A percentile compares a stretch with the other conserved stretches of the same genome.
Conservation (phyloP, 1,139 yeast genomes). For the Candida sp. region DNA sequence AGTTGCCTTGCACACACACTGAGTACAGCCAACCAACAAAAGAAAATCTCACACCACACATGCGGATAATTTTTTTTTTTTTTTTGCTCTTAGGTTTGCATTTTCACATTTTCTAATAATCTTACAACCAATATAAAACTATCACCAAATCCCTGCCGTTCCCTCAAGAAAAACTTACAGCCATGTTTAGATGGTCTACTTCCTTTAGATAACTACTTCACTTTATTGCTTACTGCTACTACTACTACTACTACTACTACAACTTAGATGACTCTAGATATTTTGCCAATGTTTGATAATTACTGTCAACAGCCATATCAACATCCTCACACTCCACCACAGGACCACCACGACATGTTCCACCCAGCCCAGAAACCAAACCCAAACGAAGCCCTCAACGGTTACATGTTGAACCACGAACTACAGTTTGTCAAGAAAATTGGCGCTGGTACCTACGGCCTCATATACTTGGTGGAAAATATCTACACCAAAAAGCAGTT, state of each 20-base stretch:
- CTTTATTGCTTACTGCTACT: background rate
- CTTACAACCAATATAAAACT: constrained; percentile 4
- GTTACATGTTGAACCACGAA: constrained; percentile 22
- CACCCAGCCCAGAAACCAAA: constrained; percentile 11
- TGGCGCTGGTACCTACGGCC: constrained; percentile 93
- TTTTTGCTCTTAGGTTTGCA: background rate
- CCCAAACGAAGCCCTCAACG: constrained; percentile 24
- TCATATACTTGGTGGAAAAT: constrained; percentile 76
- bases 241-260: constrained; percentile 2
- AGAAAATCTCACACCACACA: constrained; percentile 1
- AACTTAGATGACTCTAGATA: constrained; percentile 20
- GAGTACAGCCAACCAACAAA: background rate
- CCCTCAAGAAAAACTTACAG: background rate
- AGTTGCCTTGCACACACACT: background rate
- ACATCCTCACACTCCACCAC: constrained; percentile 1
- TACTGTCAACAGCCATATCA: constrained; percentile 7
- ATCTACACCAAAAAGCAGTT: constrained; percentile 48
- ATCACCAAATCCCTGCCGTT: constrained; percentile 1
- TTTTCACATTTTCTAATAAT: background rate
- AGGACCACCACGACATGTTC: constrained; percentile 5
- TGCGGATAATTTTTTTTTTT: constrained; percentile 1
- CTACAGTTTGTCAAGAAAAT: constrained; percentile 52
- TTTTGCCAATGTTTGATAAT: constrained; percentile 18
- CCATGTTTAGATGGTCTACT: no score
- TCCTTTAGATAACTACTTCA: no score